phyloP scores from a whole-genome alignment of 768 basidiomycete species.

The Mycena albidolilacea region DNA sequence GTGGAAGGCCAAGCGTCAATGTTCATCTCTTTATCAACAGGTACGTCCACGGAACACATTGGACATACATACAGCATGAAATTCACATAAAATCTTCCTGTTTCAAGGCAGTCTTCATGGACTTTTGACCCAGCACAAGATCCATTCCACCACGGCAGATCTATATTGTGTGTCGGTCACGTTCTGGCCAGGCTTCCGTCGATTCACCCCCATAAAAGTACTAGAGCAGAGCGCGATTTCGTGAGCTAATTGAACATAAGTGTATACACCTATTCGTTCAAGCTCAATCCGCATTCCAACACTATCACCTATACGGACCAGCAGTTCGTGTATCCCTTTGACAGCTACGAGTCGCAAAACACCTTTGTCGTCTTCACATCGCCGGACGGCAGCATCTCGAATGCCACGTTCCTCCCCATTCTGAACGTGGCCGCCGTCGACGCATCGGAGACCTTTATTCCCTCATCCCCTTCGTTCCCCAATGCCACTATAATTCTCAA shows the following conservation, averaged over 20 bases:
- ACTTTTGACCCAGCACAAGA: neutral
- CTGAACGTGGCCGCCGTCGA: constrained; percentile 9
- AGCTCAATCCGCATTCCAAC: neutral
- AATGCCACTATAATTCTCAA: neutral
- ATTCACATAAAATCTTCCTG: too few relatives aligned
- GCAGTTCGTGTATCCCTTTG: constrained; percentile 12
- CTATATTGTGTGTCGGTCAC: neutral
- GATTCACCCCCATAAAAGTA: neutral
- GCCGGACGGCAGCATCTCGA: constrained; percentile 5
- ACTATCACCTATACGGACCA: neutral
- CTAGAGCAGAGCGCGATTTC: constrained; percentile 3
- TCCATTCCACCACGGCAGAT: neutral
- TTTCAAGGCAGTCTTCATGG: constrained; percentile 4
- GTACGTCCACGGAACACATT: neutral
- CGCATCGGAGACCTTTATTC: constrained; percentile 5
- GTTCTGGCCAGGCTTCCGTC: neutral
- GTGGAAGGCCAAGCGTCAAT: constrained; percentile 11
- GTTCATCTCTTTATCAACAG: constrained; percentile 5
- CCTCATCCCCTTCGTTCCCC: neutral
- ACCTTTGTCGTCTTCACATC: constrained; percentile 11
- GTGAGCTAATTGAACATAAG: constrained; percentile 1
- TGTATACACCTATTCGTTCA: constrained; percentile 2
- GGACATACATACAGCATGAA: too few relatives aligned
- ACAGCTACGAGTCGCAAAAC: neutral
- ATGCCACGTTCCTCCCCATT: constrained; percentile 4